These are phyloP conservation scores for Arachnomyces sp. DNA, from an alignment of 2,329 filamentous ascomycete genomes.

Conservation along the genomic window DNA sequence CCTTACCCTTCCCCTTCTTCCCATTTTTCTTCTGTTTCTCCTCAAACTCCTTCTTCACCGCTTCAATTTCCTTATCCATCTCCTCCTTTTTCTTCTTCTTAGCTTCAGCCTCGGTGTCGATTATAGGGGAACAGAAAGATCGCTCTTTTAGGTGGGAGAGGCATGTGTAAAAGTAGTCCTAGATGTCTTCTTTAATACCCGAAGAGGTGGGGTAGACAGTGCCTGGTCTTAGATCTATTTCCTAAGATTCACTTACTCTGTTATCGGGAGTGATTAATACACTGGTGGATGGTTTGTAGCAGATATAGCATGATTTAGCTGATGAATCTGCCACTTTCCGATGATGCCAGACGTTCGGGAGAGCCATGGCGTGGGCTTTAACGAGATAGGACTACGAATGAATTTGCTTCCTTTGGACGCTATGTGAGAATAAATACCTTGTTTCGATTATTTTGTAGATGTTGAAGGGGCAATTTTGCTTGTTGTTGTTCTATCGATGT, in stretches of 20 bases:
- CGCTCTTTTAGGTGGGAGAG: conserved; percentile 72
- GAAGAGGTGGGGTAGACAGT: background rate
- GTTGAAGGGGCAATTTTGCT: too few relatives aligned
- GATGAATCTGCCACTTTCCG: conserved; percentile 80
- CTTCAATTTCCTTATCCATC: conserved; percentile 40
- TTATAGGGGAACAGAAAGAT: conserved; percentile 62
- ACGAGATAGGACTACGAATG: too few relatives aligned
- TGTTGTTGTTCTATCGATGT: background rate
- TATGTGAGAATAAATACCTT: too few relatives aligned
- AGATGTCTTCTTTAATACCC: too few relatives aligned
- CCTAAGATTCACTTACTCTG: conserved; percentile 53
- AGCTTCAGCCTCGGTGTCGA: conserved; percentile 37
- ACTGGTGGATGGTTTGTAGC: conserved; percentile 78
- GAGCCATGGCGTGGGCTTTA: conserved; percentile 16
- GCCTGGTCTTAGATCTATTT: too few relatives aligned
- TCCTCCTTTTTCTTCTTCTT: conserved; percentile 37
- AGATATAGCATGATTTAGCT: conserved; percentile 79
- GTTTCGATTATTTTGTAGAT: too few relatives aligned
- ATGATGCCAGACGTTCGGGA: conserved; percentile 76
- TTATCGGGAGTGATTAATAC: conserved; percentile 85
- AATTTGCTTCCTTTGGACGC: too few relatives aligned
- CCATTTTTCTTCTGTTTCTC: conserved; percentile 69
- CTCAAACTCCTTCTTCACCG: conserved; percentile 53
- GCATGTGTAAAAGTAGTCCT: conserved; percentile 93
- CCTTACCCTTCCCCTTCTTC: conserved; percentile 48